Conservation (phyloP, 768 basidiomycete species). For the Mycena pura region DNA sequence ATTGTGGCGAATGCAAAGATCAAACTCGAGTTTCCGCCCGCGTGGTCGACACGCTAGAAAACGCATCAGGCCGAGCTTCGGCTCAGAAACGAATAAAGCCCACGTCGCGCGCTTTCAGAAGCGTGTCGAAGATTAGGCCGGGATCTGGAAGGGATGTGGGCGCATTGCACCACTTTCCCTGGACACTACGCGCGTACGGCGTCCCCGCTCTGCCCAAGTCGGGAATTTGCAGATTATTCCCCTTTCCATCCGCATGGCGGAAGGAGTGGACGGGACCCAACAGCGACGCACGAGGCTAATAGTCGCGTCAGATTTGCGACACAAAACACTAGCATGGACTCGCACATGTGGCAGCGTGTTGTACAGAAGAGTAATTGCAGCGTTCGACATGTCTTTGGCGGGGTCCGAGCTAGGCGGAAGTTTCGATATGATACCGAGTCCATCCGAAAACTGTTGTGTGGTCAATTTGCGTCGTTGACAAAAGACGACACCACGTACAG, state of each 20-base stretch:
- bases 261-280: conserved; percentile 42
- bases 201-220: conserved; percentile 56
- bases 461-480: too few relatives aligned
- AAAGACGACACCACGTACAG: too few relatives aligned
- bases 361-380: conserved; percentile 49
- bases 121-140: conserved; percentile 64
- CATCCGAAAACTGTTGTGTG: conserved; percentile 38
- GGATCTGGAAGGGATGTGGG: conserved; percentile 57
- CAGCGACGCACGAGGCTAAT: conserved; percentile 38
- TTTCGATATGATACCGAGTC: conserved; percentile 35
- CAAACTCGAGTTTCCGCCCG: too few relatives aligned
- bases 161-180: conserved; percentile 45
- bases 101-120: conserved; percentile 51
- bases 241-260: conserved; percentile 55
- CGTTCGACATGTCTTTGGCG: conserved; percentile 29
- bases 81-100: conserved; percentile 40
- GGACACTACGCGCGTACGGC: conserved; percentile 60
- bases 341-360: conserved; percentile 67
- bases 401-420: conserved; percentile 26
- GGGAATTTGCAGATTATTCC: conserved; percentile 52
- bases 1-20: not conserved
- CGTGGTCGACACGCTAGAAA: too few relatives aligned
- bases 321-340: not conserved
- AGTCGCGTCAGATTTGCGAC: conserved; percentile 36
- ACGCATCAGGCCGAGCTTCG: too few relatives aligned